These are phyloP conservation scores for Paratinospora sagittata DNA, from an alignment of 164 flowering plant genomes.

Conservation along the genomic window DNA sequence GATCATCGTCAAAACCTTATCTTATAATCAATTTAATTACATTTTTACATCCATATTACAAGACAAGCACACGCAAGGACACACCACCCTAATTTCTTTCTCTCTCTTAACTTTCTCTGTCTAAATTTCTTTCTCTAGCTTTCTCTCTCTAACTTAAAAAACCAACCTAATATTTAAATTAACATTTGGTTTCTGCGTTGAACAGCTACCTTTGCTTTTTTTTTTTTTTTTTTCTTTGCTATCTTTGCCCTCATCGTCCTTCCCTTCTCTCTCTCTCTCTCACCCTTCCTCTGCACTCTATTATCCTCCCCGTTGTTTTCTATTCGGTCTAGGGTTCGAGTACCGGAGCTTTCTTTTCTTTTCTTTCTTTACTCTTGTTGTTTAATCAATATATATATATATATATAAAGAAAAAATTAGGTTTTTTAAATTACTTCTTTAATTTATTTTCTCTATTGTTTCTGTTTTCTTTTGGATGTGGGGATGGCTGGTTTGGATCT, in stretches of 20 bases:
- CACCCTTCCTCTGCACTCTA: conserved; percentile 36
- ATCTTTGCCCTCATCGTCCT: conserved; percentile 17
- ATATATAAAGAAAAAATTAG: conserved; percentile 1
- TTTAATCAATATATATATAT: conserved; percentile 12
- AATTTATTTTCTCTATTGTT: conserved; percentile 20
- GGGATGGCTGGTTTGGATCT: conserved; percentile 80
- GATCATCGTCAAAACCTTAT: neutral
- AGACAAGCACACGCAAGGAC: neutral
- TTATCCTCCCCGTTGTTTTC: conserved; percentile 11
- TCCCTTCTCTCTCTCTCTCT: neutral
- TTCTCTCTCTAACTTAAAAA: conserved; percentile 6
- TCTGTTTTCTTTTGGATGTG: conserved; percentile 31
- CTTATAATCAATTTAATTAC: neutral
- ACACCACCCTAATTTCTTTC: neutral
- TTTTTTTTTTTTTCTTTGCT: conserved; percentile 15
- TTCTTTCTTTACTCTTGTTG: conserved; percentile 8
- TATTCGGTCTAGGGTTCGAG: conserved; percentile 31
- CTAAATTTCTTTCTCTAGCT: neutral
- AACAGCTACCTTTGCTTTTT: conserved; percentile 33
- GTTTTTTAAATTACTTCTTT: conserved; percentile 13
- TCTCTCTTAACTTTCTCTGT: neutral
- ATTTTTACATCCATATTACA: neutral
- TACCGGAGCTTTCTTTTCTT: conserved; percentile 21
- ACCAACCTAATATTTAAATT: conserved; percentile 20
- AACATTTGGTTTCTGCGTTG: conserved; percentile 16